phyloP scores from a whole-genome alignment of 441 rosid species.

The Eutrema salsugineum region DNA sequence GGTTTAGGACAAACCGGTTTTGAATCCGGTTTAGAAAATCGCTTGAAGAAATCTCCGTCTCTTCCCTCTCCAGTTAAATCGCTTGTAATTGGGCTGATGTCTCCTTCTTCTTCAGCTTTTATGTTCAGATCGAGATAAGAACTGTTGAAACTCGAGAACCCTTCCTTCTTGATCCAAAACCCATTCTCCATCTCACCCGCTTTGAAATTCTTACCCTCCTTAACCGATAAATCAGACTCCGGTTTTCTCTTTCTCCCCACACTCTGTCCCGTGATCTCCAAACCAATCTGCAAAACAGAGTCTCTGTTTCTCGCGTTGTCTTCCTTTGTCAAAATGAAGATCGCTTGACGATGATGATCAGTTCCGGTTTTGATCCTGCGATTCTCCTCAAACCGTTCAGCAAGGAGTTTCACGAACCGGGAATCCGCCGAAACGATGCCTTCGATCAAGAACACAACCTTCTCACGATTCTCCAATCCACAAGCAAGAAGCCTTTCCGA shows the following conservation, averaged over 20 bases:
- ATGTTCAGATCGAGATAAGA: slow-evolving; percentile 71
- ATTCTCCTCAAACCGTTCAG: slow-evolving; percentile 40
- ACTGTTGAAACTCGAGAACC: slow-evolving; percentile 47
- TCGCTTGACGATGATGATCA: slow-evolving; percentile 29
- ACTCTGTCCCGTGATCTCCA: slow-evolving; percentile 39
- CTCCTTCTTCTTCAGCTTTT: slow-evolving; percentile 63
- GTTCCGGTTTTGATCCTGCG: slow-evolving; percentile 20
- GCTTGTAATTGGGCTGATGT: slow-evolving; percentile 64
- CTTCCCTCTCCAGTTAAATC: slow-evolving; percentile 53
- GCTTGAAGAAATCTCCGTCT: slow-evolving; percentile 34
- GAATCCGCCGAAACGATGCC: slow-evolving; percentile 57
- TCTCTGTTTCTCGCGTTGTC: slow-evolving; percentile 30
- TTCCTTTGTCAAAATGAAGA: slow-evolving; percentile 54
- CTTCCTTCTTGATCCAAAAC: slow-evolving; percentile 31
- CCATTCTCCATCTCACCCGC: slow-evolving; percentile 27
- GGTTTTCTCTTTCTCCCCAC: slow-evolving; percentile 54
- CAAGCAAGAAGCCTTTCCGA: slow-evolving; percentile 25
- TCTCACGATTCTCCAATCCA: slow-evolving; percentile 37
- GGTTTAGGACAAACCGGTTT: slow-evolving; percentile 41
- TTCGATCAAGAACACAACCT: slow-evolving; percentile 64
- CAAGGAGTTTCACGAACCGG: slow-evolving; percentile 49
- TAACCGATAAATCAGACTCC: slow-evolving; percentile 35
- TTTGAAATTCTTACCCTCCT: slow-evolving; percentile 36
- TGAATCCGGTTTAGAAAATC: slow-evolving; percentile 49
- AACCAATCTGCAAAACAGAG: slow-evolving; percentile 48